These are phyloP conservation scores for Bipolaris victoriae DNA, from an alignment of 2,329 filamentous ascomycete species.

Conservation along the genomic window DNA sequence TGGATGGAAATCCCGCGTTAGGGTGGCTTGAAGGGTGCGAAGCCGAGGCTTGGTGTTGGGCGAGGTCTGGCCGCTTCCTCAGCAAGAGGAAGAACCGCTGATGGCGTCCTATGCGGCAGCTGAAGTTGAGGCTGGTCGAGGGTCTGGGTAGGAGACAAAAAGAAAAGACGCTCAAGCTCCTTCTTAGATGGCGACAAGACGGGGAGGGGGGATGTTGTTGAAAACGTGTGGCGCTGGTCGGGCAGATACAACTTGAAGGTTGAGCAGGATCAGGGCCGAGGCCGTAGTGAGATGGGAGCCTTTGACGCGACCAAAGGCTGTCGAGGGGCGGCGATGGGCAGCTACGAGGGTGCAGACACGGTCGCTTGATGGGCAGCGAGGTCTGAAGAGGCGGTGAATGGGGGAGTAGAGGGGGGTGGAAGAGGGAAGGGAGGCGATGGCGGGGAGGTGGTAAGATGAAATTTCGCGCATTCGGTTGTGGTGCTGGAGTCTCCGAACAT, in stretches of 20 bases:
- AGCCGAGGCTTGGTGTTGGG: constrained; percentile 81
- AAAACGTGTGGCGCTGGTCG: constrained; percentile 55
- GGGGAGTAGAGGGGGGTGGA: constrained; percentile 14
- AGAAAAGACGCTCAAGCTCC: constrained; percentile 52
- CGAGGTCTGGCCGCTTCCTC: constrained; percentile 99
- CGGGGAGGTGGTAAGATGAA: constrained; percentile 27
- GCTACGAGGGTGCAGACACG: constrained; percentile 18
- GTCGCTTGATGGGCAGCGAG: constrained; percentile 16
- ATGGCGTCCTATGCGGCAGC: constrained; percentile 99
- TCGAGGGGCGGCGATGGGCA: constrained; percentile 20
- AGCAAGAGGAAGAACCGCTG: constrained; percentile 97
- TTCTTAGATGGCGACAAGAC: constrained; percentile 44
- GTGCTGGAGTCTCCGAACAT: constrained; percentile 15
- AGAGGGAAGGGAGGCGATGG: constrained; percentile 18
- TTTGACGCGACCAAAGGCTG: constrained; percentile 53
- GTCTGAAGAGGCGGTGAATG: constrained; percentile 16
- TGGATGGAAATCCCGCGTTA: constrained; percentile 65
- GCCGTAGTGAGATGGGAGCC: constrained; percentile 53
- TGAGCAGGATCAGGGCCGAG: constrained; percentile 50
- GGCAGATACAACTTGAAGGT: constrained; percentile 56
- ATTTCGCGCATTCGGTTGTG: constrained; percentile 34
- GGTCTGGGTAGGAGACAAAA: constrained; percentile 52
- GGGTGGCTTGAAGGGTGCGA: constrained; percentile 93
- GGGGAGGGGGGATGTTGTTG: constrained; percentile 58
- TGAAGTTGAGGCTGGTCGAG: constrained; percentile 71